These are phyloP conservation scores for Lyophyllum shimeji DNA, from an alignment of 768 basidiomycete species.

Conservation along the genomic window DNA sequence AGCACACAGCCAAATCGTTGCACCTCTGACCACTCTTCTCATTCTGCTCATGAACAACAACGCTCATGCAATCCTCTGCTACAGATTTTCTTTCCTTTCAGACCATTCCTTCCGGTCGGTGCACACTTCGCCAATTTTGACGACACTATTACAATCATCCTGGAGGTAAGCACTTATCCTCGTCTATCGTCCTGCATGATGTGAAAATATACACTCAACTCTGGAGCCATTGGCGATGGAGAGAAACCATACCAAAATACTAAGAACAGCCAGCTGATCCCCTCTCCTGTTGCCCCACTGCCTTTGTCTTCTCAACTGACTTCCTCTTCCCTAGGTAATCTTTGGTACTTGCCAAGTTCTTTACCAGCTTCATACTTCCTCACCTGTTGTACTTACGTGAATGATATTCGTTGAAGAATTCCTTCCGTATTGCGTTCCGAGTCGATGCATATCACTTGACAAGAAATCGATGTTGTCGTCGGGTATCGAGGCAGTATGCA, in stretches of 20 bases:
- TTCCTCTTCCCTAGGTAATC: background rate
- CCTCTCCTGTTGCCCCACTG: constrained; percentile 5
- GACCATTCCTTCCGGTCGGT: background rate
- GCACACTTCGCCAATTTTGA: no score
- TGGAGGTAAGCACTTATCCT: background rate
- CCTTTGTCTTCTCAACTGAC: constrained; percentile 4
- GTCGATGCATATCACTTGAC: no score
- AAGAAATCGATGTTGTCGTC: no score
- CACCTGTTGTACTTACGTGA: background rate
- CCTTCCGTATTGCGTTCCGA: background rate
- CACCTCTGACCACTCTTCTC: constrained; percentile 49
- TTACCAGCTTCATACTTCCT: background rate
- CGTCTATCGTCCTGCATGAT: constrained; percentile 29
- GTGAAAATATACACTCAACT: constrained; percentile 44
- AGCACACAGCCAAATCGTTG: constrained; percentile 71
- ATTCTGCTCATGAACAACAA: background rate
- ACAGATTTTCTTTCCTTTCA: background rate
- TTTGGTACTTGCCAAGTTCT: background rate
- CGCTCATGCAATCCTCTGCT: background rate
- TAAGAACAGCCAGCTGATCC: constrained; percentile 66
- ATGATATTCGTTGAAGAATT: background rate
- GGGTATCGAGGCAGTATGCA: no score
- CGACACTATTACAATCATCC: no score
- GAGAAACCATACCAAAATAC: constrained; percentile 44
- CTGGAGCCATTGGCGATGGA: constrained; percentile 47